These are phyloP conservation scores for Ramaria rubella DNA, from an alignment of 768 basidiomycete genomes.

Conservation along the genomic window DNA sequence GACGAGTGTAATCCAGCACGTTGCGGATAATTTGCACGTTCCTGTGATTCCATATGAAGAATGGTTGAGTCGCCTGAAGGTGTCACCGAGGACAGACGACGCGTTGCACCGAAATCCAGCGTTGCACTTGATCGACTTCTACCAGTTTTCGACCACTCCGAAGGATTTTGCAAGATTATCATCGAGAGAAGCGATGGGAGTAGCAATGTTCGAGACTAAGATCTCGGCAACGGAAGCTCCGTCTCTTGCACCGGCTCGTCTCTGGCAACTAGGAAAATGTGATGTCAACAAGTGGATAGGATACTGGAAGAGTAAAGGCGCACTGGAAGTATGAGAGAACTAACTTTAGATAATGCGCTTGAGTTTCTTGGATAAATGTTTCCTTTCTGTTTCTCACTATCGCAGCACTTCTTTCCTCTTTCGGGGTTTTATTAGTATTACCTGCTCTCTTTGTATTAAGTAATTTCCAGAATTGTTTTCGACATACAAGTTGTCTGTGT, in stretches of 20 bases:
- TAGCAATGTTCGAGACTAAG: slow-evolving; percentile 6
- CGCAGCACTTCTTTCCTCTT: no score
- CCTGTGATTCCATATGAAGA: slow-evolving; percentile 27
- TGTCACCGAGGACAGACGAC: no score
- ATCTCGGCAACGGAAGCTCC: slow-evolving; percentile 12
- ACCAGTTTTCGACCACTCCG: slow-evolving; percentile 18
- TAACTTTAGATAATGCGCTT: no score
- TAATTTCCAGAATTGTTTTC: no score
- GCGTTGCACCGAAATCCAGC: slow-evolving; percentile 33
- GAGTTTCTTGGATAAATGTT: no score
- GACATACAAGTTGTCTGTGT: no score
- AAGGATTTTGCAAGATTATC: neutral
- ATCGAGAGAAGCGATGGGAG: slow-evolving; percentile 1
- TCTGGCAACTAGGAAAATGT: neutral
- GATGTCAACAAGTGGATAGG: slow-evolving; percentile 6
- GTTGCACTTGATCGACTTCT: slow-evolving; percentile 24
- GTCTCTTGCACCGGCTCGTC: neutral
- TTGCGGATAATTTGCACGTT: slow-evolving; percentile 17
- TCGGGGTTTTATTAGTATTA: no score
- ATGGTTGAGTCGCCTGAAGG: no score
- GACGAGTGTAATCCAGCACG: slow-evolving; percentile 22
- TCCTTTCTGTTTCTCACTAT: no score
- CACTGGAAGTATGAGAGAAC: slow-evolving; percentile 1
- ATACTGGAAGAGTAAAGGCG: slow-evolving; percentile 8
- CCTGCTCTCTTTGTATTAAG: no score